Conservation (phyloP, 495 filamentous ascomycete species). For the Penicillium turbatum region DNA sequence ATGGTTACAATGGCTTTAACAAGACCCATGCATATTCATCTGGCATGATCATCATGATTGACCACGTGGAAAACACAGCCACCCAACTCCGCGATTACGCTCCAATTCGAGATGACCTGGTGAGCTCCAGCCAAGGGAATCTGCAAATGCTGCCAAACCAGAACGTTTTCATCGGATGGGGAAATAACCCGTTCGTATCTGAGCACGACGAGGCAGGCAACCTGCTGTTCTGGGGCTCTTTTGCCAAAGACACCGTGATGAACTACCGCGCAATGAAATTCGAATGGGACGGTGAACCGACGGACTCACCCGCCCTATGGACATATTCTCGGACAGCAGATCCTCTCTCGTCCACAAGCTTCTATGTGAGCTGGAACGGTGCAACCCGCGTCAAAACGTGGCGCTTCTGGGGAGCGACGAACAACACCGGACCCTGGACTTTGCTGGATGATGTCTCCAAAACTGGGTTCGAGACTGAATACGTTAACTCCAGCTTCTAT, state of each 20-base stretch:
- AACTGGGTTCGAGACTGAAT: conserved; percentile 40
- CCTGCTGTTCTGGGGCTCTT: conserved; percentile 44
- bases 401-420: conserved; percentile 38
- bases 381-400: conserved; percentile 41
- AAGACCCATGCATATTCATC: conserved; percentile 46
- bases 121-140: conserved; percentile 59
- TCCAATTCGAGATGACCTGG: conserved; percentile 39
- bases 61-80: conserved; percentile 50
- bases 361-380: conserved; percentile 50
- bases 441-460: conserved; percentile 32
- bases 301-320: conserved; percentile 43
- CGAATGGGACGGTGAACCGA: conserved; percentile 43
- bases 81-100: conserved; percentile 40
- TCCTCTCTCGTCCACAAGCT: conserved; percentile 27
- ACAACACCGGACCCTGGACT: conserved; percentile 30
- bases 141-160: conserved; percentile 53
- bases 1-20: conserved; percentile 50
- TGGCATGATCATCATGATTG: conserved; percentile 55
- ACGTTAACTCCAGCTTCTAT: conserved; percentile 30
- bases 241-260: conserved; percentile 36
- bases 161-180: conserved; percentile 59
- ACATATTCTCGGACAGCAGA: conserved; percentile 33
- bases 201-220: conserved; percentile 55
- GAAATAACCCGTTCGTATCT: conserved; percentile 53
- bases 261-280: conserved; percentile 46